Evolutionary conservation across 345 rosid species (phyloP).

Genomic region (Rhizophora mangle): DNA sequence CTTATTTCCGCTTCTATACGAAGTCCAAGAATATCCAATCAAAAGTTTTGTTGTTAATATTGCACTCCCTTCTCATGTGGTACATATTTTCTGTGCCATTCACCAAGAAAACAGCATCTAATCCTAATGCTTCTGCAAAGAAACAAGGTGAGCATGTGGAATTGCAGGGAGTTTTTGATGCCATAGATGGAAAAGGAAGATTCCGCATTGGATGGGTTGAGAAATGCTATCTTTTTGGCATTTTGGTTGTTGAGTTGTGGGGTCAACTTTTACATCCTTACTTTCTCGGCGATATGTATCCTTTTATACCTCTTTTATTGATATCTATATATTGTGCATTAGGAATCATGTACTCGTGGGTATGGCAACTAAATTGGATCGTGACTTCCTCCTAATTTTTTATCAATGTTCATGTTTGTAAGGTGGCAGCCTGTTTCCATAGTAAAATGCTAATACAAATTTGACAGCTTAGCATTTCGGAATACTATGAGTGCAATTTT

Average conservation of each 20-base stretch:
- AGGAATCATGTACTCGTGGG: slow-evolving; percentile 71
- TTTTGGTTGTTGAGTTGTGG: slow-evolving; percentile 64
- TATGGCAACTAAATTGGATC: slow-evolving; percentile 63
- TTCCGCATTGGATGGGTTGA: slow-evolving; percentile 48
- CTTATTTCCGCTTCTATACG: slow-evolving; percentile 73
- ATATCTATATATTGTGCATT: slow-evolving; percentile 70
- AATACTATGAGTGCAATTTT: no score
- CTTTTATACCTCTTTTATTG: slow-evolving; percentile 74
- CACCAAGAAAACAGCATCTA: slow-evolving; percentile 6
- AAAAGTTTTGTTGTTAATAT: slow-evolving; percentile 66
- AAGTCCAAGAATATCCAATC: slow-evolving; percentile 79
- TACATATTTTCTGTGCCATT: slow-evolving; percentile 45
- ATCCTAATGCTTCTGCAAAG: slow-evolving; percentile 12
- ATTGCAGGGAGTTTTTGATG: slow-evolving; percentile 1
- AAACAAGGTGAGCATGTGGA: slow-evolving; percentile 17
- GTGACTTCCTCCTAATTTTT: slow-evolving; percentile 10
- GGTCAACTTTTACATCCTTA: slow-evolving; percentile 66
- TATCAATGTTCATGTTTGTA: no score
- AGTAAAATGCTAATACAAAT: no score
- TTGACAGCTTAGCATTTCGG: no score
- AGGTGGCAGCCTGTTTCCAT: no score
- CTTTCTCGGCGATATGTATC: slow-evolving; percentile 61
- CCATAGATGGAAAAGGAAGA: slow-evolving; percentile 24
- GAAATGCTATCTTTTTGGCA: slow-evolving; percentile 55
- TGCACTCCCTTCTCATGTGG: slow-evolving; percentile 57